Evolutionary conservation across 2,329 filamentous ascomycete genomes (phyloP).

Genomic region (Fusarium virguliforme): DNA sequence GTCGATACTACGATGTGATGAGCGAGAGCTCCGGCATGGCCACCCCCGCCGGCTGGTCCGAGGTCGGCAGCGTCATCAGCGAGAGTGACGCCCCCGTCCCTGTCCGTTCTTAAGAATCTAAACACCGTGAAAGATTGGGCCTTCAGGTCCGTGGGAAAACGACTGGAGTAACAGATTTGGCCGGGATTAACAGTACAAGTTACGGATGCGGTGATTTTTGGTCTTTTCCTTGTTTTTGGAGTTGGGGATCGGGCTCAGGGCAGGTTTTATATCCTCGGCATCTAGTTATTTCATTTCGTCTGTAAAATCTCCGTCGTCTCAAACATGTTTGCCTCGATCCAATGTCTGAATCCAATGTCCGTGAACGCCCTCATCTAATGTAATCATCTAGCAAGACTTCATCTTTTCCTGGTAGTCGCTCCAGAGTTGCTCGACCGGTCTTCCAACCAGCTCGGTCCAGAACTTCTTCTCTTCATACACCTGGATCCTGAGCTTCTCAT

Average conservation of each 20-base stretch:
- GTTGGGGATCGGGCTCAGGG: slow-evolving; percentile 38
- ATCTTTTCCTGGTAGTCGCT: slow-evolving; percentile 73
- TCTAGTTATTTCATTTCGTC: slow-evolving; percentile 35
- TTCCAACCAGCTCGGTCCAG: slow-evolving; percentile 79
- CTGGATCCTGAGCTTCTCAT: slow-evolving; percentile 76
- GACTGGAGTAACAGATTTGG: slow-evolving; percentile 10
- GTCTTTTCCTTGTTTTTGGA: slow-evolving; percentile 29
- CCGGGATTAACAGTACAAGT: slow-evolving; percentile 26
- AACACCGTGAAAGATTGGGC: not conserved
- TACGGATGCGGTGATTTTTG: slow-evolving; percentile 7
- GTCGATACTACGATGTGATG: slow-evolving; percentile 68
- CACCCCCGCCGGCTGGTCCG: slow-evolving; percentile 76
- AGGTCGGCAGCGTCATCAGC: slow-evolving; percentile 75
- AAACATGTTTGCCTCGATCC: not conserved
- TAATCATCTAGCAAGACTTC: slow-evolving; percentile 21
- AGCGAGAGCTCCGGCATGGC: slow-evolving; percentile 73
- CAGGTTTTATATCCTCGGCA: slow-evolving; percentile 46
- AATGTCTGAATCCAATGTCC: not conserved
- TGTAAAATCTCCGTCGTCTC: slow-evolving; percentile 21
- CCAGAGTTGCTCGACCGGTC: slow-evolving; percentile 80
- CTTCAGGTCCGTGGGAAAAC: slow-evolving; percentile 6
- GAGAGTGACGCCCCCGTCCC: slow-evolving; percentile 63
- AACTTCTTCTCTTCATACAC: slow-evolving; percentile 77
- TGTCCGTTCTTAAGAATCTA: slow-evolving; percentile 51
- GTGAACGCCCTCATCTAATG: slow-evolving; percentile 22